Evolutionary conservation across 495 filamentous ascomycete genomes (phyloP), one percentile per base, ranked within the genome.

Genomic region (Aspergillus biplanus): DNA sequence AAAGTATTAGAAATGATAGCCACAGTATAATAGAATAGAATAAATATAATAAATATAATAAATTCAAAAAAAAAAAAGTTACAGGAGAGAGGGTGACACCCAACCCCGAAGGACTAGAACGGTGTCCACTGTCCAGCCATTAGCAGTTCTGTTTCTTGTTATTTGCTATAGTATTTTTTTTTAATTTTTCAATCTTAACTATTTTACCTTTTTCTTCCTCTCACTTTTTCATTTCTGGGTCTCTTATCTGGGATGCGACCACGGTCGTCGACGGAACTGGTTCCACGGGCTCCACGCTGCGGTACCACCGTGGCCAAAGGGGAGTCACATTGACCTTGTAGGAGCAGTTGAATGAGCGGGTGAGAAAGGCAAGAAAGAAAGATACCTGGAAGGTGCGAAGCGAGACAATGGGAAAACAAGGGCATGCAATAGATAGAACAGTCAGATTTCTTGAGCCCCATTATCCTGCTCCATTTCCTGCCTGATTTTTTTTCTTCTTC

Each of bases 231-330:
- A 13, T 58, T 54, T 49, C 48, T 21, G 48, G 50, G 39, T 39
- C 59, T 53, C 52, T 59, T 67, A 67, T 70, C 61, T 62, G 47
- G 50, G 57, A 56, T 55, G 67, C 35, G 59, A 44, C 62, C 62
- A 61, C 58, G 59, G 55, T 65, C 63, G 34, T 61, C 56, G 49
- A 65, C 58, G 46, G 58, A 52, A 56, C 42, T 39, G 59, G 68
- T 67, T 65, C 65, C 65, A 70, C 65, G 62, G 59, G 56, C 35
- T 65, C 65, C 68, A 64, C 61, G 65, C 62, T 58, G 21, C 47
- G 56, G 68, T 67, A 61, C 68, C 62, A 70, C 65, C 54, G 46
- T 55, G 46, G 52, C 56, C 44, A 44, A 52, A 58, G 48, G 58
- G 49, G 27, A 58, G 56, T 65, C 48, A 63, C 55, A 58, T 52